Conservation (phyloP, 495 filamentous ascomycete species). For the Trichoderma asperelloides region DNA sequence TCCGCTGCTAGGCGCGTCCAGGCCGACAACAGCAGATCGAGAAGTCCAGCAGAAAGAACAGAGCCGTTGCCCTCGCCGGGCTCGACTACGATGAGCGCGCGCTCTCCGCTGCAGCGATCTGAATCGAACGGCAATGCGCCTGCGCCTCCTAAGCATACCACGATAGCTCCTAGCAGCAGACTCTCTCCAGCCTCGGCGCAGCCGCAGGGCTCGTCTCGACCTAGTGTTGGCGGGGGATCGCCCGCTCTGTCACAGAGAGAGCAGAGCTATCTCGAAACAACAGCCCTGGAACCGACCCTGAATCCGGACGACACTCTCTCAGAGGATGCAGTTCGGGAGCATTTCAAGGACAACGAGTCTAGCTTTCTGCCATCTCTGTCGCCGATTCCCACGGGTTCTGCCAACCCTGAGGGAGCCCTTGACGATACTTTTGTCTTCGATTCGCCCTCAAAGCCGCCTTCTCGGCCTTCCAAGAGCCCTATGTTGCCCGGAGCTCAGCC, state of each 20-base stretch:
- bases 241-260: neutral
- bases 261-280: constrained; percentile 33
- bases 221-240: neutral
- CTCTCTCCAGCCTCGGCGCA: neutral
- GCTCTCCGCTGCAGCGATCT: neutral
- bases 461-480: constrained; percentile 3
- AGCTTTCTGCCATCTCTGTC: constrained; percentile 61
- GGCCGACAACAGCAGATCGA: neutral
- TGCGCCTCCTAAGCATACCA: neutral
- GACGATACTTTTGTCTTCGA: constrained; percentile 64
- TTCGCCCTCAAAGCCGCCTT: constrained; percentile 26
- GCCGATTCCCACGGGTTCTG: constrained; percentile 30
- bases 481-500: neutral
- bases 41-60: neutral
- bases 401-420: constrained; percentile 23
- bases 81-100: neutral
- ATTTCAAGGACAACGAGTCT: constrained; percentile 80
- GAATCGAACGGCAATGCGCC: neutral
- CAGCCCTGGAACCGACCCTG: constrained; percentile 28
- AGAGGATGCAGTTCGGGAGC: constrained; percentile 39
- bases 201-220: neutral
- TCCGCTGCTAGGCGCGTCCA: neutral
- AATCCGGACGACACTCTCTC: constrained; percentile 33
- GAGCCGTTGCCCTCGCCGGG: neutral
- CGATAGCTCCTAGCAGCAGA: neutral